Conservation (phyloP, 2,329 filamentous ascomycete genomes). For the Penicillium decumbens region DNA sequence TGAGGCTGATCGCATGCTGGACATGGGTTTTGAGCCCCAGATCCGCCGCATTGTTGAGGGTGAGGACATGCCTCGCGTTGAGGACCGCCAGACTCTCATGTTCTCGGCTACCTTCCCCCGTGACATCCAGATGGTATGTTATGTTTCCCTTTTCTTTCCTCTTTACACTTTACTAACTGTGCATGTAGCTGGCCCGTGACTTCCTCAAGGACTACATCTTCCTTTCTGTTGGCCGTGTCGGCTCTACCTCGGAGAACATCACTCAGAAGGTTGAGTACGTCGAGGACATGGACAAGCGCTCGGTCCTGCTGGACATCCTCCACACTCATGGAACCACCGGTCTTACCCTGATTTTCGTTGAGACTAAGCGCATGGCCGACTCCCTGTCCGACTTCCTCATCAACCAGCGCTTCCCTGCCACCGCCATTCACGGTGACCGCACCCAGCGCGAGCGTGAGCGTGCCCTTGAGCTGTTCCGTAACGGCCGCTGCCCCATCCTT, state of each 20-base stretch:
- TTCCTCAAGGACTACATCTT: slow-evolving; percentile 99
- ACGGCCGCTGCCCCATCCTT: slow-evolving; percentile 88
- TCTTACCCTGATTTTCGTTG: slow-evolving; percentile 94
- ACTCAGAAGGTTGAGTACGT: slow-evolving; percentile 98
- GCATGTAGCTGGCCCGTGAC: slow-evolving; percentile 68
- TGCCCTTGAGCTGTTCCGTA: slow-evolving; percentile 95
- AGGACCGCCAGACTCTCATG: slow-evolving; percentile 94
- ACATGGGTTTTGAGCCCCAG: slow-evolving; percentile 99
- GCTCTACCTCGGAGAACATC: slow-evolving; percentile 99
- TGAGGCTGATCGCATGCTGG: slow-evolving; percentile 99
- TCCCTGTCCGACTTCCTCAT: slow-evolving; percentile 96
- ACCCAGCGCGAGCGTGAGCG: slow-evolving; percentile 98
- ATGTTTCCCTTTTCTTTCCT: too few species aligned
- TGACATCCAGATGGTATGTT: slow-evolving; percentile 79
- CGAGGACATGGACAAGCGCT: slow-evolving; percentile 95
- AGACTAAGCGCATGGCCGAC: slow-evolving; percentile 99
- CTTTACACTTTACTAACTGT: too few species aligned
- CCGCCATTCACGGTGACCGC: slow-evolving; percentile 96
- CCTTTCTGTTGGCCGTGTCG: slow-evolving; percentile 95
- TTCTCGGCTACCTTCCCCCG: slow-evolving; percentile 99
- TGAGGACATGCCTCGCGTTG: slow-evolving; percentile 88
- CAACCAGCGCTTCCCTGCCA: slow-evolving; percentile 97
- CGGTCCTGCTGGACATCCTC: slow-evolving; percentile 92
- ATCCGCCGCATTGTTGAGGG: slow-evolving; percentile 98
- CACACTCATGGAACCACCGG: slow-evolving; percentile 80